phyloP scores from a whole-genome alignment of 2,329 filamentous ascomycete genomes.

The Fusarium sp. region DNA sequence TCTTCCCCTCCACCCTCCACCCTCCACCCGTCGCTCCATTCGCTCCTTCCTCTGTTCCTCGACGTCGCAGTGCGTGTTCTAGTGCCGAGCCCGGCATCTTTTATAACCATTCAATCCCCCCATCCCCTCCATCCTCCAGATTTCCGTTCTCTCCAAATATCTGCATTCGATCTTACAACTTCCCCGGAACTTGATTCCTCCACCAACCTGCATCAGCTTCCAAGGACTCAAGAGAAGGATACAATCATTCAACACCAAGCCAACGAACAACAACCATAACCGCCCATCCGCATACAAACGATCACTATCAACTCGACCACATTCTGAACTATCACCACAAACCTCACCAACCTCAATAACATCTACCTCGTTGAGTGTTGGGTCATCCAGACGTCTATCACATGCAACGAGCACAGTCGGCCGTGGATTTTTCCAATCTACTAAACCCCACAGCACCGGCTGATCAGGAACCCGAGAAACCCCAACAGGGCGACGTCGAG shows the following conservation, averaged over 20 bases:
- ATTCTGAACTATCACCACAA: constrained; percentile 20
- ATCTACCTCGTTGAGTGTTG: constrained; percentile 28
- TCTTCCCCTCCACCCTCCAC: constrained; percentile 42
- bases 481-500: constrained; percentile 57
- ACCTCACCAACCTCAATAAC: constrained; percentile 26
- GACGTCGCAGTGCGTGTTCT: constrained; percentile 43
- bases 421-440: constrained; percentile 82
- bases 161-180: constrained; percentile 46
- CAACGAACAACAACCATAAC: constrained; percentile 8
- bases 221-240: constrained; percentile 17
- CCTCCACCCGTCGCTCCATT: constrained; percentile 41
- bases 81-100: constrained; percentile 54
- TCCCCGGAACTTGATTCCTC: constrained; percentile 46
- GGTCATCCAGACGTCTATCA: constrained; percentile 61
- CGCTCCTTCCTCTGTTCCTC: constrained; percentile 40
- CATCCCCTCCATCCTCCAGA: constrained; percentile 50
- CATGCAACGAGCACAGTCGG: constrained; percentile 82
- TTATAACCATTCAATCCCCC: constrained; percentile 52
- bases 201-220: constrained; percentile 32
- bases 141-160: constrained; percentile 46
- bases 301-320: constrained; percentile 26
- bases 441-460: constrained; percentile 69
- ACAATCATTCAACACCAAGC: constrained; percentile 18
- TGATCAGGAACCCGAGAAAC: constrained; percentile 44
- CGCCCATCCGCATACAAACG: constrained; percentile 3